A percentile compares a stretch with the other conserved stretches of the same genome.
phyloP scores from a whole-genome alignment of 2,329 filamentous ascomycete species.

The Penicillium sp. region DNA sequence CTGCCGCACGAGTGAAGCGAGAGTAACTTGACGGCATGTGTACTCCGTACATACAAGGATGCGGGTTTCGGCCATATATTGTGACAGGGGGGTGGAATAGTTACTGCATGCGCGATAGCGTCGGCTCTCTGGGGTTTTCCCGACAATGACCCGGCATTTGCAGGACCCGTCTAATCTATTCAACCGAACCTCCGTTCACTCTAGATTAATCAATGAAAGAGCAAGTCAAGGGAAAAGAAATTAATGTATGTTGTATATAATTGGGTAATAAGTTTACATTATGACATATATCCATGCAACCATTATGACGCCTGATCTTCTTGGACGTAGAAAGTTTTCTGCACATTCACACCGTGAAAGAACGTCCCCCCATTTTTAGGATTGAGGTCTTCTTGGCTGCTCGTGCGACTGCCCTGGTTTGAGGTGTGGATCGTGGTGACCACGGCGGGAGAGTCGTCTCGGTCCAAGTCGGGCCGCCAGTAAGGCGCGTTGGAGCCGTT shows the following conservation, averaged over 20 bases:
- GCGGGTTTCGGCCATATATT: neutral
- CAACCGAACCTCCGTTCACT: neutral
- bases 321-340: constrained; percentile 35
- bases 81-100: neutral
- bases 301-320: constrained; percentile 18
- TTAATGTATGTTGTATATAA: neutral
- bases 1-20: too few species aligned
- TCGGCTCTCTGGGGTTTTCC: neutral
- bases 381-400: constrained; percentile 36
- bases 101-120: neutral
- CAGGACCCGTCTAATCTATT: too few species aligned
- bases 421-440: constrained; percentile 31
- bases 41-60: too few species aligned
- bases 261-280: neutral
- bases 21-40: too few species aligned
- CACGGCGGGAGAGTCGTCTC: constrained; percentile 25
- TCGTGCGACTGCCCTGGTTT: constrained; percentile 26
- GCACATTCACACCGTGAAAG: constrained; percentile 32
- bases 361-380: constrained; percentile 24
- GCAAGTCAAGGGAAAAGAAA: neutral
- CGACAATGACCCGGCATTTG: too few species aligned
- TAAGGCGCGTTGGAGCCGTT: constrained; percentile 25
- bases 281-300: neutral
- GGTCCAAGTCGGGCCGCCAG: constrained; percentile 32
- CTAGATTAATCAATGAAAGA: neutral